These are phyloP conservation scores for Stephanodiscus triporus DNA, from an alignment of 108 stramenopile genomes.

Conservation along the genomic window DNA sequence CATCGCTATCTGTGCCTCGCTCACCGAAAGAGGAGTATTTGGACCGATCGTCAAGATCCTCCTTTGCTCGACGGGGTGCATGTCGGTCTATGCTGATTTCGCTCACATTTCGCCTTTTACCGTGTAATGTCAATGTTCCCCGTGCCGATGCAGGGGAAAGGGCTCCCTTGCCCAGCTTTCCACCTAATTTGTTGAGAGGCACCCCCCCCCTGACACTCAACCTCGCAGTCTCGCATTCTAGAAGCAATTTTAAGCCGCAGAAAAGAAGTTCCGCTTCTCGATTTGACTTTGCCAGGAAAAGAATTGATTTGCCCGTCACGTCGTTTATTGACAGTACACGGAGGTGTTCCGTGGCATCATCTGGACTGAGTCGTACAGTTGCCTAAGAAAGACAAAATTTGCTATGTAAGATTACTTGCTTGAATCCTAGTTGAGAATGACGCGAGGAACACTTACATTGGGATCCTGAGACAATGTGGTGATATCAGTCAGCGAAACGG, in stretches of 20 bases:
- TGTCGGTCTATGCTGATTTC: slow-evolving; percentile 14
- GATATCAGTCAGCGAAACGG: slow-evolving; percentile 77
- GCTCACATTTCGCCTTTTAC: not conserved
- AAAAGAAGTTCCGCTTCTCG: slow-evolving; percentile 74
- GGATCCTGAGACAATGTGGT: slow-evolving; percentile 65
- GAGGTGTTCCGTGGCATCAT: slow-evolving; percentile 68
- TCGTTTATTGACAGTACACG: slow-evolving; percentile 74
- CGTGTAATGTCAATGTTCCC: slow-evolving; percentile 21
- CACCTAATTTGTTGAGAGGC: slow-evolving; percentile 46
- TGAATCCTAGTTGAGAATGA: not conserved
- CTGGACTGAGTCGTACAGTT: slow-evolving; percentile 54
- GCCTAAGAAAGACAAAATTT: slow-evolving; percentile 16
- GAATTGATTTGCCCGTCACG: slow-evolving; percentile 58
- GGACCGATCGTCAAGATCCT: slow-evolving; percentile 26
- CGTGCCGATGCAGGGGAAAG: slow-evolving; percentile 57
- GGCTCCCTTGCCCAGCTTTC: slow-evolving; percentile 44
- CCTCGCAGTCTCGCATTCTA: slow-evolving; percentile 80
- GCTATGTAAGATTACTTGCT: not conserved
- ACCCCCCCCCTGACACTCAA: slow-evolving; percentile 75
- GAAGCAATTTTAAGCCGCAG: slow-evolving; percentile 72
- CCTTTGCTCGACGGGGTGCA: slow-evolving; percentile 12
- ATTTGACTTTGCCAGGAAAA: slow-evolving; percentile 72
- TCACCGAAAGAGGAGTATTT: slow-evolving; percentile 49
- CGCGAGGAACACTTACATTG: slow-evolving; percentile 33
- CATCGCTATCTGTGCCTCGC: slow-evolving; percentile 44